phyloP scores from a whole-genome alignment of 2,329 filamentous ascomycete species.

The Beauveria brongniartii region DNA sequence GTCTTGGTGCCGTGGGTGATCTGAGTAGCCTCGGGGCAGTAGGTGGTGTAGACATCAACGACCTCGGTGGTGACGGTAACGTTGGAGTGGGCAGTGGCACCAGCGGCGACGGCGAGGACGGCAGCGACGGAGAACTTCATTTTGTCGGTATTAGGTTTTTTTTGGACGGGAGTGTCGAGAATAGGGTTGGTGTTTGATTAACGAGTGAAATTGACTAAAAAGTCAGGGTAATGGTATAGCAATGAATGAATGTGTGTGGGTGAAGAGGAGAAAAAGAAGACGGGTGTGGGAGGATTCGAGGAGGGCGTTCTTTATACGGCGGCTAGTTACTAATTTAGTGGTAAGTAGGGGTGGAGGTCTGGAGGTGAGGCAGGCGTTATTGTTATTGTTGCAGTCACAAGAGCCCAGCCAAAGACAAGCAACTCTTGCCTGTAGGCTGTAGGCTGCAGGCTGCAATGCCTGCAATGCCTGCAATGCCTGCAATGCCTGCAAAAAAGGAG shows the following conservation, averaged over 20 bases:
- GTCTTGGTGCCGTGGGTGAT: constrained; percentile 57
- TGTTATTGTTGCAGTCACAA: no score
- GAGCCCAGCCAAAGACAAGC: no score
- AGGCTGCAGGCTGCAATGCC: not conserved
- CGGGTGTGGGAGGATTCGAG: constrained; percentile 26
- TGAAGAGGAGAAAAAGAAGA: constrained; percentile 31
- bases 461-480: no score
- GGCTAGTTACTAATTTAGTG: no score
- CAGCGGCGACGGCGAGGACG: constrained; percentile 43
- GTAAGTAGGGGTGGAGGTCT: not conserved
- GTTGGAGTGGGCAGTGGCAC: constrained; percentile 43
- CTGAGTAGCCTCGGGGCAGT: constrained; percentile 60
- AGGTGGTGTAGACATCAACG: constrained; percentile 60
- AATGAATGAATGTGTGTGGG: constrained; percentile 41
- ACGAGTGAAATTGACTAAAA: constrained; percentile 52
- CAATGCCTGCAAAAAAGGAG: not conserved
- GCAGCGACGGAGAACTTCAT: constrained; percentile 56
- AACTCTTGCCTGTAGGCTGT: no score
- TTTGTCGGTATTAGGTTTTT: constrained; percentile 43
- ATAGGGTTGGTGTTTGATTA: constrained; percentile 25
- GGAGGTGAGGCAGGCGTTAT: not conserved
- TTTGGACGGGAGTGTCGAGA: constrained; percentile 21
- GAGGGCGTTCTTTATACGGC: constrained; percentile 42
- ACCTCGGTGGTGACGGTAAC: constrained; percentile 50
- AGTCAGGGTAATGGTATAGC: constrained; percentile 38